A percentile compares a stretch with the other conserved stretches of the same genome.
phyloP scores from a whole-genome alignment of 768 basidiomycete genomes.

The Tephrocybe sp. region DNA sequence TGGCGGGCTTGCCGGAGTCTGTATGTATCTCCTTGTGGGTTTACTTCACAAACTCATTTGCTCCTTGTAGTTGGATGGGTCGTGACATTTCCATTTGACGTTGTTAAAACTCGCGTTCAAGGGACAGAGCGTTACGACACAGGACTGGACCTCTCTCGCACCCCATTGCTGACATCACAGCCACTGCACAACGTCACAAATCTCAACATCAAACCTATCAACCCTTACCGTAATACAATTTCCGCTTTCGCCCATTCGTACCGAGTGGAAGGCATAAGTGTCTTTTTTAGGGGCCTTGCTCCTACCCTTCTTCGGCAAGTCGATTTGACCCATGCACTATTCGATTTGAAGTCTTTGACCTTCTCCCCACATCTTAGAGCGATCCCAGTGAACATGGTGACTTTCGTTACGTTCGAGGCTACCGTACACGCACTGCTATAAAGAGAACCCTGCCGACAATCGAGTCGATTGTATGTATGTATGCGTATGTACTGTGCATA shows the following conservation, averaged over 20 bases:
- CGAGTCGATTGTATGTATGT: no score
- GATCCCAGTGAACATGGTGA: conserved; percentile 84
- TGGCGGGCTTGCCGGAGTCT: conserved; percentile 74
- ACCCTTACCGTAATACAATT: conserved; percentile 59
- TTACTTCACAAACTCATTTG: not conserved
- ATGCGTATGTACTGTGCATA: no score
- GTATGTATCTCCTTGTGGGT: conserved; percentile 24
- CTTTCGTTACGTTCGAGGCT: conserved; percentile 77
- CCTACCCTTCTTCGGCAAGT: conserved; percentile 81
- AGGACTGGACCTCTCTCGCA: no score
- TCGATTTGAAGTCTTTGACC: no score
- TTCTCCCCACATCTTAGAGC: conserved; percentile 45
- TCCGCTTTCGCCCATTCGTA: conserved; percentile 64
- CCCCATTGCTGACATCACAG: no score
- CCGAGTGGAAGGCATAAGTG: conserved; percentile 59
- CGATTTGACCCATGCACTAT: not conserved
- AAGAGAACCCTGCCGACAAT: no score
- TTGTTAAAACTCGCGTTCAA: conserved; percentile 89
- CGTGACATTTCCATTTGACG: conserved; percentile 84
- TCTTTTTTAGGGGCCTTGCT: conserved; percentile 75
- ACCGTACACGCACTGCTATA: no score
- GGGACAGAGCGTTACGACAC: conserved; percentile 42
- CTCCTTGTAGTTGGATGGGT: conserved; percentile 60
- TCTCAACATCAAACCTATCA: conserved; percentile 13
- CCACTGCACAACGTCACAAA: not conserved